Percentiles rank a stretch among this genome's conserved stretches.
Evolutionary conservation across 805 yeast genomes (phyloP).

Genomic region (Ogataea trehaloabstinens): DNA sequence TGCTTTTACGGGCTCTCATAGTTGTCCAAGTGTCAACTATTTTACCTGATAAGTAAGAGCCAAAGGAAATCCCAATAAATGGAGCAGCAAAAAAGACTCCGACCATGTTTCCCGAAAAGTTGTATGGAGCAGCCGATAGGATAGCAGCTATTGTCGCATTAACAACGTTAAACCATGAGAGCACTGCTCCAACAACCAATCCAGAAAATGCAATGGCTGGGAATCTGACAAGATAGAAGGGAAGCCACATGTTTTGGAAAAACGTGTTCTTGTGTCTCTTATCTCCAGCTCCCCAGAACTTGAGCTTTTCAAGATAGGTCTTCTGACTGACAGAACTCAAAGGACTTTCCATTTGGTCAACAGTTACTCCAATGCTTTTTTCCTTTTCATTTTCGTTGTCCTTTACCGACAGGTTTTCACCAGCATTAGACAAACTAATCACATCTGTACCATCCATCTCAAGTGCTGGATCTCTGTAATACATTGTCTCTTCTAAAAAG

Average conservation of each 20-base stretch:
- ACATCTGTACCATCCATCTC: constrained; percentile 18
- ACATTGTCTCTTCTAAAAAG: constrained; percentile 62
- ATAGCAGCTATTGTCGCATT: constrained; percentile 38
- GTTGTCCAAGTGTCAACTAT: constrained; percentile 14
- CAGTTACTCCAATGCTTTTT: constrained; percentile 18
- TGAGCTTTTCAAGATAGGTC: constrained; percentile 35
- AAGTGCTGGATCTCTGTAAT: constrained; percentile 26
- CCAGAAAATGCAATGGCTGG: constrained; percentile 45
- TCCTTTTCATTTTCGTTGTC: constrained; percentile 14
- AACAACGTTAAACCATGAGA: constrained; percentile 44
- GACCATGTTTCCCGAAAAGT: constrained; percentile 41
- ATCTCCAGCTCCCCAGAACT: constrained; percentile 31
- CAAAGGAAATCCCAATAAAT: constrained; percentile 36
- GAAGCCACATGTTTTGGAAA: constrained; percentile 34
- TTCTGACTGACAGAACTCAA: constrained; percentile 4
- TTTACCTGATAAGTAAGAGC: constrained; percentile 38
- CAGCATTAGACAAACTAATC: constrained; percentile 4
- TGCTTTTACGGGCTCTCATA: constrained; percentile 9
- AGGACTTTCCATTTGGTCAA: constrained; percentile 8
- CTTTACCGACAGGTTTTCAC: background rate
- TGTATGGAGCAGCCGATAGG: constrained; percentile 35
- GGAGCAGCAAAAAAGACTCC: constrained; percentile 28
- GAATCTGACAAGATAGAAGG: constrained; percentile 31
- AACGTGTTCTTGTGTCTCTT: constrained; percentile 36
- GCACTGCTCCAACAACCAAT: constrained; percentile 41